Evolutionary conservation across 257 asterid species (phyloP).

Genomic region (Thymus quinquecostatus): DNA sequence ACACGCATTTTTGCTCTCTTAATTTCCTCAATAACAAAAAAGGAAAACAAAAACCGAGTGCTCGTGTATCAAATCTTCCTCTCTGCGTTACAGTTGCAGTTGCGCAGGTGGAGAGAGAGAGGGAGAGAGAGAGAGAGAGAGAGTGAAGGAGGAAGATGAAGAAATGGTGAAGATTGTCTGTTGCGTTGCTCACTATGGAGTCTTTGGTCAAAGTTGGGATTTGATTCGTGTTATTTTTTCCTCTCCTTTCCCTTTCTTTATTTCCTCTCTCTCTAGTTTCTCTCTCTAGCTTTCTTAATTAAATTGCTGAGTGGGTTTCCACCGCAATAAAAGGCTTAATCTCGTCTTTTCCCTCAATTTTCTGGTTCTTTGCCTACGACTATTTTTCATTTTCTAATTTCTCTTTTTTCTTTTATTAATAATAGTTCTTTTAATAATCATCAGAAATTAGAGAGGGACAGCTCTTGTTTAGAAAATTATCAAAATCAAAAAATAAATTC

Average conservation of each 20-base stretch:
- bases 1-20: neutral
- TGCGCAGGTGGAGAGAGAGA: neutral
- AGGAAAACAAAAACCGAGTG: no score
- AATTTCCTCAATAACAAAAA: neutral
- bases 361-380: neutral
- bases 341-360: slow-evolving; percentile 9
- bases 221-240: slow-evolving; percentile 46
- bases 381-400: slow-evolving; percentile 13
- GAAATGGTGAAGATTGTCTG: slow-evolving; percentile 18
- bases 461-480: no score
- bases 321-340: slow-evolving; percentile 24
- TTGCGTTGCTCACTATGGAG: slow-evolving; percentile 40
- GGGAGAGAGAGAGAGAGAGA: neutral
- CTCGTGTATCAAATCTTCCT: neutral
- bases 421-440: no score
- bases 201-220: slow-evolving; percentile 77
- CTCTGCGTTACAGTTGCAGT: neutral
- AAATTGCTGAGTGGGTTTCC: slow-evolving; percentile 35
- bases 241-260: neutral
- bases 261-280: neutral
- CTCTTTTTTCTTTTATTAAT: neutral
- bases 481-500: no score
- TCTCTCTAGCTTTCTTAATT: neutral
- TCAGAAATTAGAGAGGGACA: no score
- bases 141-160: neutral